These are phyloP conservation scores for Boletus bicolor DNA, from an alignment of 768 basidiomycete species.

Conservation along the genomic window DNA sequence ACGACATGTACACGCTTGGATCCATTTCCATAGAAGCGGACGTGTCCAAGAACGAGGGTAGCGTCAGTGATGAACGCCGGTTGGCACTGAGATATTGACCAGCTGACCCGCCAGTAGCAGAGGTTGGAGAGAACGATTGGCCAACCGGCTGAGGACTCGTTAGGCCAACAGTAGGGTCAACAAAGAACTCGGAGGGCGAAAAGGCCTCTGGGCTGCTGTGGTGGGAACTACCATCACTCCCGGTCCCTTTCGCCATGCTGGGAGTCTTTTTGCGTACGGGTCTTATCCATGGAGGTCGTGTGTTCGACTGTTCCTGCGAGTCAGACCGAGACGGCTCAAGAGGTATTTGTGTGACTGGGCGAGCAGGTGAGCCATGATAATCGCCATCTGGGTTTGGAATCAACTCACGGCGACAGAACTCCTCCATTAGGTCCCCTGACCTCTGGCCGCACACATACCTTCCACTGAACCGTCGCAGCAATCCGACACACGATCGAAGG, in stretches of 20 bases:
- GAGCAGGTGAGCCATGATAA: constrained; percentile 10
- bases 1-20: constrained; percentile 49
- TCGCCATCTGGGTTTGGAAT: neutral
- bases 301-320: constrained; percentile 41
- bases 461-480: constrained; percentile 86
- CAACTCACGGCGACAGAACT: constrained; percentile 82
- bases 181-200: constrained; percentile 62
- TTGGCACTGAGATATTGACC: constrained; percentile 24
- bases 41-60: constrained; percentile 30
- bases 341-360: constrained; percentile 78
- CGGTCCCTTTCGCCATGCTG: constrained; percentile 42
- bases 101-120: constrained; percentile 12
- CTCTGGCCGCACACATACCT: constrained; percentile 89
- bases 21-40: constrained; percentile 46
- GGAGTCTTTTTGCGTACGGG: constrained; percentile 79
- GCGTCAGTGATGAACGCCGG: constrained; percentile 23
- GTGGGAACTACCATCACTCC: constrained; percentile 43
- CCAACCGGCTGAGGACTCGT: constrained; percentile 24
- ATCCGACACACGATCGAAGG: constrained; percentile 80
- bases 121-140: constrained; percentile 22
- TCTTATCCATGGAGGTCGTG: constrained; percentile 82
- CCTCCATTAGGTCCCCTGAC: constrained; percentile 91
- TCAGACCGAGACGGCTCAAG: constrained; percentile 66
- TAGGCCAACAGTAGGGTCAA: constrained; percentile 36
- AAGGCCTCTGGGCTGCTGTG: constrained; percentile 62